Base-by-base conservation (phyloP, 805 yeast genomes). In the Wickerhamiella siamensis region DNA sequence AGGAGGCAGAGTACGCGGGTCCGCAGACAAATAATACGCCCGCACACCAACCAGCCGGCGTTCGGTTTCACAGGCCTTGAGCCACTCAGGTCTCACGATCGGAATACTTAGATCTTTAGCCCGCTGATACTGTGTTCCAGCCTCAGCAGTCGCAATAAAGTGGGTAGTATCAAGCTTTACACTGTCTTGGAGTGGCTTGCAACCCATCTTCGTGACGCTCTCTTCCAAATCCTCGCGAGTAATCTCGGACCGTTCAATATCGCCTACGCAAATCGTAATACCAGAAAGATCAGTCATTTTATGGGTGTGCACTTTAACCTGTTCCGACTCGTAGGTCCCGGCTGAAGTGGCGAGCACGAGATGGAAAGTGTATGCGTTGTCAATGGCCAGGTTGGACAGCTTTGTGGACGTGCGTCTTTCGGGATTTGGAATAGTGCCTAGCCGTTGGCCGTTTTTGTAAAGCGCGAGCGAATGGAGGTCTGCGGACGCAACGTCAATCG, bases 231-330 rank as follows among this genome's bases (percentile, higher is more conserved):
- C 93, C 4, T 59, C 61, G 17, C 57, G 56, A 5, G 69, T 57
- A 32, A 75, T 62, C 31, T 65, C 64, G 36, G 77, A 76, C 47
- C 75, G 77, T 21, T 50, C 49, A 45, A 87, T 69, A 36, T 81
- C 80, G 32, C 98, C 97, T 41, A 86, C 58, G 60, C 97, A 88
- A 1, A 83, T 80, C 0, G 88, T 84, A 43, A 91, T 84, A 45
- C 98, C 98, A 2, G 83, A 71, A 52, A 91, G 69, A 61, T 91
- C 96, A 0, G 95, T 86, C 96, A 88, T 86, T 56, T 84, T 87
- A 59, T 86, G 97, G 3, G 98, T 91, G 44, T 74, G 78, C 14
- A 87, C 74, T 38, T 70, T 71, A 19, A 88, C 58, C 17, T 62
- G 62, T 36, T 84, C 78, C 9, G 95, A 82, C 54, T 66, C 65